These are phyloP conservation scores for Cicer pinnatifidum DNA, from an alignment of 306 rosid genomes.

Conservation along the genomic window DNA sequence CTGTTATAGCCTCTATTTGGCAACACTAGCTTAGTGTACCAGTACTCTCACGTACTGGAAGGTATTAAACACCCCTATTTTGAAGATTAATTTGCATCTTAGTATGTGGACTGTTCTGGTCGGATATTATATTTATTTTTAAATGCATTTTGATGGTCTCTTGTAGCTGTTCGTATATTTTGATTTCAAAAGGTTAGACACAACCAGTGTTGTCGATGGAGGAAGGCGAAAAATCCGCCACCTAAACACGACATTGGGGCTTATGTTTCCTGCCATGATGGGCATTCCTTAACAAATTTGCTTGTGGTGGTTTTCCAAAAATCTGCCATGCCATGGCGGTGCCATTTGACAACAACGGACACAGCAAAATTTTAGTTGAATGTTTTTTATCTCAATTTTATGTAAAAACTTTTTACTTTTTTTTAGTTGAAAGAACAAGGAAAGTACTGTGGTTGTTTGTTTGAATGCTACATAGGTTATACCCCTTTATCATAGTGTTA, in stretches of 20 bases:
- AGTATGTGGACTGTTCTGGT: not conserved
- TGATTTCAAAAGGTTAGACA: not conserved
- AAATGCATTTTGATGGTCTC: conserved; percentile 1
- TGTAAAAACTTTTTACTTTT: not conserved
- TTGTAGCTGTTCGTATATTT: conserved; percentile 12
- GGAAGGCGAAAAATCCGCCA: no score
- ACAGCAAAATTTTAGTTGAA: not conserved
- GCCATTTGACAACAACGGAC: no score
- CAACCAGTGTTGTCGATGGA: no score
- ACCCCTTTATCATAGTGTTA: not conserved
- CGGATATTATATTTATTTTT: conserved; percentile 6
- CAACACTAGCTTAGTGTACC: not conserved
- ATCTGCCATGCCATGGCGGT: no score
- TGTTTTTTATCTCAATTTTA: conserved; percentile 8
- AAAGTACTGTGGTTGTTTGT: not conserved
- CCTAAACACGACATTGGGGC: no score
- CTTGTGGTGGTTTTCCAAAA: no score
- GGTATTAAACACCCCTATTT: not conserved
- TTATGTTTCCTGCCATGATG: no score
- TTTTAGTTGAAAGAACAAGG: not conserved
- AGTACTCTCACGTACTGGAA: not conserved
- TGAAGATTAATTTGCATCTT: conserved; percentile 32
- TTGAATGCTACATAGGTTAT: conserved; percentile 14
- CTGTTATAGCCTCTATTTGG: no score
- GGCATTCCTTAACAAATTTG: no score